Base-by-base conservation (phyloP, 2,329 filamentous ascomycete genomes). In the Aspergillus pseudoglaucus region DNA sequence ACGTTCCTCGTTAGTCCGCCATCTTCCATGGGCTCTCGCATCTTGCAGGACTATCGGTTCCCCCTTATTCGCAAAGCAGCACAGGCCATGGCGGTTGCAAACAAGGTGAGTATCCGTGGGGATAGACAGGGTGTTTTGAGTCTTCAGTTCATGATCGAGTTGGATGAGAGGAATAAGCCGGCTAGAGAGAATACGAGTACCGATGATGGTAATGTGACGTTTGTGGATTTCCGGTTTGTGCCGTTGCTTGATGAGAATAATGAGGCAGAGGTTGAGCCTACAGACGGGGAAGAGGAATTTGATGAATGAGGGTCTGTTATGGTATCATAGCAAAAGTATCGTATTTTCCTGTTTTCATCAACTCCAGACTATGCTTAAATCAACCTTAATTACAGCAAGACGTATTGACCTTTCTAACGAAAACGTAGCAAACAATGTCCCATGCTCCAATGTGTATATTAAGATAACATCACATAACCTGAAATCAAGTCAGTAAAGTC, bases 111-210 rank as follows among this genome's bases (percentile, higher is more conserved):
- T 63, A 79, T 98, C 52, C 79, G 93, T 14, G 85, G 89, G 0
- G 93, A 98, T 67, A 77, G 80, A 2, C 88, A 95, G 64, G 91
- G 93, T 0, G 91, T 98, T 25, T 69, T 98, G 54, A 96, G 88
- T 68, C 72, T 97, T 65, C 93, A 98, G 63, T 96, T 97, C 61
- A 93, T 98, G 86, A 85, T 98, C 14, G 89, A 96, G 63, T 77
- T 90, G 38, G 88, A 93, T 52, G 79, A 80, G 6, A 38, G 23
- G 39, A 46, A 46, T 37, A 59, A 57, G 18, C 55, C 56, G 14
- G 49, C 55, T 17, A 56, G 60, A 42, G 56, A 51, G 23, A 51
- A 57, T 20, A 58, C 54, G 35, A 54, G 57, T 10, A 50, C 49
- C 12, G 46, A 49, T 17, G 54, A 52, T 40, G 61, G 62, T 5